Base-by-base conservation (phyloP, 2,329 filamentous ascomycete genomes). In the Phaeosphaeriaceae sp. region DNA sequence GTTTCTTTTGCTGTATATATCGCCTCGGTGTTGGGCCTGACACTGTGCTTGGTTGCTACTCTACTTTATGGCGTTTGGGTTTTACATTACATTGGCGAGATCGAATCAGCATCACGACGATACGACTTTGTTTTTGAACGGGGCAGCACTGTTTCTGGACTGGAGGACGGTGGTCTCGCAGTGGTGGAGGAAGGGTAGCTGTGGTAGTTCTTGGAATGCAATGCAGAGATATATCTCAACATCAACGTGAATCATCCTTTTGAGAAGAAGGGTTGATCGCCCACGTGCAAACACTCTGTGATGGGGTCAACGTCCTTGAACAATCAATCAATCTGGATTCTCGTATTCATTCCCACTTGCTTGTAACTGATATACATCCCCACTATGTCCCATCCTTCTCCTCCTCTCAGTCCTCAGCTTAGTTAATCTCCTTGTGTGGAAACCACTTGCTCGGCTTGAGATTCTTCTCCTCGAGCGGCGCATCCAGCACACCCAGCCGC, bases 401-500 rank as follows among this genome's bases (percentile, higher is more conserved):
- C 22, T 27, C 21, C 15, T 13, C 40, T 4, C 21, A 36, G 22
- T 2, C 25, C n/a, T 21, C 19, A 45, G 13, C 27, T 58, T 70
- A 77, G 52, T 77, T 77, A 13, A 76, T 76, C 68, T 77, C 73
- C 72, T 73, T 77, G 51, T 77, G 74, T 50, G 81, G 80, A 60
- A 83, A 72, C 67, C 79, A 73, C 57, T 76, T 77, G 64, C 74
- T 78, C 46, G 76, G 65, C 69, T 80, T 82, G 33, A 84, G 68
- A 60, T 82, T 77, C 77, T 82, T 82, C 76, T 95, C 91, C 69
- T 96, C 91, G 67, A 95, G 90, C 78, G 92, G 92, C 73, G 74
- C 78, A 48, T 90, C 89, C 70, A 98, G 74, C 66, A 97, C 79
- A 46, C 94, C 94, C 62, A 98, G 79, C 77, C 90, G 93, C 78